A percentile compares a stretch with the other conserved stretches of the same genome.
Evolutionary conservation across 805 yeast species (phyloP).

Genomic region (Aciculoconidium aculeatum): DNA sequence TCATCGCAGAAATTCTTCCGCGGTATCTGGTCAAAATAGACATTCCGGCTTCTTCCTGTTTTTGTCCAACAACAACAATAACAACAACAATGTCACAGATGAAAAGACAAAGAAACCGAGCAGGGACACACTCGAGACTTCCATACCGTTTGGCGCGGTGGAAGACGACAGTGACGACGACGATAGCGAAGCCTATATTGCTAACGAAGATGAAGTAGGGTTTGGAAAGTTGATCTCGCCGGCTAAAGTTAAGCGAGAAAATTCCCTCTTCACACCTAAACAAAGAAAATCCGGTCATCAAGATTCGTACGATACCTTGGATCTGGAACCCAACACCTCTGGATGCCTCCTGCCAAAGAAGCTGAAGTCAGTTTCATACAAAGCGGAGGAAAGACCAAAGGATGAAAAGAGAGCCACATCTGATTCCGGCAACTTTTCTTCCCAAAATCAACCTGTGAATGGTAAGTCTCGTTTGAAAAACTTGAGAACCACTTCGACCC

Average conservation of each 20-base stretch:
- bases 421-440: constrained; percentile 40
- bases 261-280: constrained; percentile 7
- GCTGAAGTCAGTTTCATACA: constrained; percentile 17
- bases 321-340: constrained; percentile 23
- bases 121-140: constrained; percentile 10
- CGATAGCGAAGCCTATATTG: constrained; percentile 3
- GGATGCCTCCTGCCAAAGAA: constrained; percentile 29
- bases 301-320: constrained; percentile 13
- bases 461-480: constrained; percentile 46
- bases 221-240: constrained; percentile 19
- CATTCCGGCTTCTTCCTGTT: constrained; percentile 58
- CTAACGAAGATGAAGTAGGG: constrained; percentile 8
- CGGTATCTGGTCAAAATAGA: constrained; percentile 36
- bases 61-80: constrained; percentile 25
- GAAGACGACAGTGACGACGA: constrained; percentile 6
- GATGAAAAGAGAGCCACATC: constrained; percentile 26
- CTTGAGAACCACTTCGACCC: constrained; percentile 48
- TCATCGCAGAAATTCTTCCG: constrained; percentile 26
- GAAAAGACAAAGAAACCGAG: constrained; percentile 11
- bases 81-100: constrained; percentile 1
- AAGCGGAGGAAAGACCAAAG: constrained; percentile 33
- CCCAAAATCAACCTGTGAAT: too few relatives aligned
- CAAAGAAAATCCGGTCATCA: constrained; percentile 5
- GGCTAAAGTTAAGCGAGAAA: constrained; percentile 18
- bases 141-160: constrained; percentile 11